Conservation (phyloP, 495 filamentous ascomycete genomes). For the Astrothelium subdiscretum region DNA sequence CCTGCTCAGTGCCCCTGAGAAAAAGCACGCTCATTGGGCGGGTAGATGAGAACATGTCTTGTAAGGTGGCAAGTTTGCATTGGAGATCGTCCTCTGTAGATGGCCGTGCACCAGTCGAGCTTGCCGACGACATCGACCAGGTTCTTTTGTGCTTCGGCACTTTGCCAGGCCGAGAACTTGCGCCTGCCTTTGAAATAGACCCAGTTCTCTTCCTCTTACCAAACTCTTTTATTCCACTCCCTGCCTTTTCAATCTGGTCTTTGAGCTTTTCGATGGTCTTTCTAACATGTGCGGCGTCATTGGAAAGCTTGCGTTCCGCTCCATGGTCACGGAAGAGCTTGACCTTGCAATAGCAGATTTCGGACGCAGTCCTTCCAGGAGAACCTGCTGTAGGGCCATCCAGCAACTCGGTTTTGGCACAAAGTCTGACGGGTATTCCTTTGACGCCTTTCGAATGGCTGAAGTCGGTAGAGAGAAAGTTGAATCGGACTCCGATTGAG, state of each 20-base stretch:
- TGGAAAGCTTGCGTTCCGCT: constrained; percentile 87
- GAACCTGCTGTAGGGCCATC: constrained; percentile 30
- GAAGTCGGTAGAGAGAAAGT: constrained; percentile 96
- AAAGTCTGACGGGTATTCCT: constrained; percentile 84
- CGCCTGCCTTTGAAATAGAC: constrained; percentile 35
- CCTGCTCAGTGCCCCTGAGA: constrained; percentile 67
- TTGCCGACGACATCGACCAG: constrained; percentile 89
- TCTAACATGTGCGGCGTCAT: constrained; percentile 84
- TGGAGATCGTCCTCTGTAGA: constrained; percentile 82
- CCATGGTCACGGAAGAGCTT: constrained; percentile 96
- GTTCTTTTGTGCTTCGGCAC: constrained; percentile 82
- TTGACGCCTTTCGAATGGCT: constrained; percentile 98
- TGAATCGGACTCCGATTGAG: constrained; percentile 81
- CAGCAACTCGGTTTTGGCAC: constrained; percentile 70
- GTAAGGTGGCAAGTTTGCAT: constrained; percentile 65
- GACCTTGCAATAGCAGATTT: constrained; percentile 89
- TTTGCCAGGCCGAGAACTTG: constrained; percentile 54
- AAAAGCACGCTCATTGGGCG: constrained; percentile 74
- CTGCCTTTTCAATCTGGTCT: constrained; percentile 78
- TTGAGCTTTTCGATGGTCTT: constrained; percentile 92
- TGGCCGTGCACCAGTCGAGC: constrained; percentile 48
- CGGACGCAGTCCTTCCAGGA: constrained; percentile 34
- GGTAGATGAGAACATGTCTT: constrained; percentile 95
- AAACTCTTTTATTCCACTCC: constrained; percentile 78
- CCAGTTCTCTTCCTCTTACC: constrained; percentile 74